A percentile compares a stretch with the other conserved stretches of the same genome.
phyloP scores from a whole-genome alignment of 257 asterid species.

The Scutellaria galericulata region DNA sequence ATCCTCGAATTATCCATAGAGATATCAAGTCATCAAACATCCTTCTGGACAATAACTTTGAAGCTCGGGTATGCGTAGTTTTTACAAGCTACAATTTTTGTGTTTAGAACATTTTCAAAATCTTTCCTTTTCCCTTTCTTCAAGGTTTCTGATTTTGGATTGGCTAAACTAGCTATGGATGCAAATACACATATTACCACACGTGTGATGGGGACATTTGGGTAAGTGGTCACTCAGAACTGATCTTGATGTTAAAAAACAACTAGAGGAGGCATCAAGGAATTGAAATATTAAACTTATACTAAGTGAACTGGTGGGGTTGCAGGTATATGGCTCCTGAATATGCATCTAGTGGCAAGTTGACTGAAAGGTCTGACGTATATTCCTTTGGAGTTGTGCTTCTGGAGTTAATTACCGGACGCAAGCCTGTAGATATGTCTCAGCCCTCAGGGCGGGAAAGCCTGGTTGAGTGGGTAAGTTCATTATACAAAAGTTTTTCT shows the following conservation, averaged over 20 bases:
- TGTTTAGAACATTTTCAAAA: conserved; percentile 2
- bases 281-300: conserved; percentile 1
- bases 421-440: conserved; percentile 54
- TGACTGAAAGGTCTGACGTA: conserved; percentile 77
- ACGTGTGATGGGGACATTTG: conserved; percentile 85
- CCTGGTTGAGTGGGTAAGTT: conserved; percentile 75
- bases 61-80: conserved; percentile 69
- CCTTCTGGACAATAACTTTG: conserved; percentile 70
- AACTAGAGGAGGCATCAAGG: conserved; percentile 25
- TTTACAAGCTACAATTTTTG: not conserved
- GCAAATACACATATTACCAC: conserved; percentile 69
- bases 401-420: conserved; percentile 57
- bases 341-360: conserved; percentile 84
- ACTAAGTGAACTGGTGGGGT: conserved; percentile 25
- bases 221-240: conserved; percentile 46
- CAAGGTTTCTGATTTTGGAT: conserved; percentile 87
- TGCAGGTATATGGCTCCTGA: conserved; percentile 90
- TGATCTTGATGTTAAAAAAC: conserved; percentile 23
- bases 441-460: conserved; percentile 45
- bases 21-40: conserved; percentile 88
- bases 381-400: conserved; percentile 68
- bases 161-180: conserved; percentile 75
- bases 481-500: conserved; percentile 2
- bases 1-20: conserved; percentile 86
- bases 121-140: conserved; percentile 1